These are phyloP conservation scores for Golovinomyces cichoracearum DNA, from an alignment of 2,329 filamentous ascomycete genomes.

Conservation along the genomic window DNA sequence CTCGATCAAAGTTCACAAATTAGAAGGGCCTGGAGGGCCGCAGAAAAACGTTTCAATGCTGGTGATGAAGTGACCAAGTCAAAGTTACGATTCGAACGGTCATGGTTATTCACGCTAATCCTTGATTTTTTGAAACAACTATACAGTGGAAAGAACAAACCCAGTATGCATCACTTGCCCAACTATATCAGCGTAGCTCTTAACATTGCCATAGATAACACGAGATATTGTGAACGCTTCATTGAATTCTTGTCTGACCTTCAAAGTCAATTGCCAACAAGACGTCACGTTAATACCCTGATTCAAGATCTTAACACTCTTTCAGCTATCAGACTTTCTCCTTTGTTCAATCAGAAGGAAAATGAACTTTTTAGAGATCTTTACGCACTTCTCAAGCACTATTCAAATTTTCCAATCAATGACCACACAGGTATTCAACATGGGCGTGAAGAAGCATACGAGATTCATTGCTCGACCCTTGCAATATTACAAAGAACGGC, in stretches of 20 bases:
- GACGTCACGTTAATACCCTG: conserved; percentile 76
- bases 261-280: conserved; percentile 75
- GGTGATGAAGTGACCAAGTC: conserved; percentile 58
- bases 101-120: conserved; percentile 72
- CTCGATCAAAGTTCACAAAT: conserved; percentile 50
- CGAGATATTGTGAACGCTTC: conserved; percentile 77
- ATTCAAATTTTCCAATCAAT: conserved; percentile 67
- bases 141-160: conserved; percentile 28
- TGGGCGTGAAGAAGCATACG: conserved; percentile 45
- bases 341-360: conserved; percentile 46
- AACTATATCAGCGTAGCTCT: conserved; percentile 4
- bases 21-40: conserved; percentile 73
- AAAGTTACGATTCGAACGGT: conserved; percentile 65
- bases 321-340: conserved; percentile 51
- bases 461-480: conserved; percentile 49
- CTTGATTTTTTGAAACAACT: conserved; percentile 58
- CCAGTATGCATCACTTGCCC: conserved; percentile 17
- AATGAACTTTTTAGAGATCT: conserved; percentile 62
- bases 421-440: conserved; percentile 66
- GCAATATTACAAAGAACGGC: conserved; percentile 56
- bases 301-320: conserved; percentile 66
- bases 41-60: conserved; percentile 62
- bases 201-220: conserved; percentile 25
- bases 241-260: conserved; percentile 74
- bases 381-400: conserved; percentile 56